Evolutionary conservation across 306 rosid genomes (phyloP), one percentile per base, ranked within the genome.

Genomic region (Ormosia emarginata): DNA sequence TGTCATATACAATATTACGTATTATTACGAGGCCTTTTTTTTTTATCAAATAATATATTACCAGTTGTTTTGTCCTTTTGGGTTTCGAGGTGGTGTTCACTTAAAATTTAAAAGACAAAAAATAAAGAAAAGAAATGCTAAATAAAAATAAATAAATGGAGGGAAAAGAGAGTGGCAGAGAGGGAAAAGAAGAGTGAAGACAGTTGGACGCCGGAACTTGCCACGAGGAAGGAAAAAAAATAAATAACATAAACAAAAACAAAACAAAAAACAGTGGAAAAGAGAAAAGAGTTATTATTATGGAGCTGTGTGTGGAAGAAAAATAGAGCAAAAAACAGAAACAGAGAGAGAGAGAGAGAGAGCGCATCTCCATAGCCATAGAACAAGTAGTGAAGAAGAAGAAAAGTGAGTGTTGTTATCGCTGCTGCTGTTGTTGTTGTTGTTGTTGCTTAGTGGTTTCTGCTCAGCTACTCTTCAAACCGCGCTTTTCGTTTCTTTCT

Each of bases 331-430:
- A 2, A 18, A 2, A 15, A 73, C 3, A 49, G 34, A 49, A 55
- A 40, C 2, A 12, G 41, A 55, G 5, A 10, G 4, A 49, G 39
- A 61, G 14, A 44, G 58, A 30, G 65, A 10, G 79, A 6, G 63
- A 8, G 58, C 13, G 79, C 76, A 43, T 75, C 64, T 52, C 63
- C 82, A 37, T 13, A 24, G 80, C 61, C 67, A 36, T 29, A 7
- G 41, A 33, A n/a, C n/a, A n/a, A 89, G 87, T 33, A 84, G 90
- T 85, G 82, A 85, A 79, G 89, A 69, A 78, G 74, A 91, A 90
- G 90, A 82, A 68, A 86, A 67, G 84, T 56, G 74, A 74, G 78
- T 81, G 84, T 4, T 62, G 76, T 72, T 49, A 40, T 18, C 15
- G 82, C 14, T 15, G 50, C 17, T 59, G 49, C 58, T 65, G 78